These are phyloP conservation scores for Arthroderma uncinatum DNA, from an alignment of 2,329 filamentous ascomycete genomes.

Conservation along the genomic window DNA sequence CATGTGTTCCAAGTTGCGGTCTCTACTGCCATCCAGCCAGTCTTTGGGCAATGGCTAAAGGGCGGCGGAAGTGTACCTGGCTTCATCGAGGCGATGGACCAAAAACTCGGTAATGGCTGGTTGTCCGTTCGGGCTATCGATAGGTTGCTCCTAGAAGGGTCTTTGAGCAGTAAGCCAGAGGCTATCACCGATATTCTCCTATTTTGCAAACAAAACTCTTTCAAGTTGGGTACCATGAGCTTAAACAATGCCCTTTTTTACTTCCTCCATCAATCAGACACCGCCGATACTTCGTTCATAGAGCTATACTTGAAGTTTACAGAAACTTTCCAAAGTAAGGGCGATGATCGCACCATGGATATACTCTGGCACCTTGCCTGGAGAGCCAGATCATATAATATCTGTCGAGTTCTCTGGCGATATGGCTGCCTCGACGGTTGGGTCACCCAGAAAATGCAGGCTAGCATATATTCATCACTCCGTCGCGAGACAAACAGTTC, in stretches of 20 bases:
- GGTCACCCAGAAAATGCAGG: slow-evolving; percentile 27
- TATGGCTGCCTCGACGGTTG: slow-evolving; percentile 34
- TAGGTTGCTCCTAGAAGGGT: slow-evolving; percentile 29
- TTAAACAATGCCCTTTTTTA: slow-evolving; percentile 23
- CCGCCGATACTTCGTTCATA: slow-evolving; percentile 9
- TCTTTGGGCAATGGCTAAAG: slow-evolving; percentile 25
- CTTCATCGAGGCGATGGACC: slow-evolving; percentile 31
- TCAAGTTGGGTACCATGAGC: slow-evolving; percentile 21
- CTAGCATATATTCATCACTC: slow-evolving; percentile 24
- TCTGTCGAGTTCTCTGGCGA: slow-evolving; percentile 38
- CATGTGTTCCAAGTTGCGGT: slow-evolving; percentile 7
- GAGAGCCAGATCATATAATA: slow-evolving; percentile 29
- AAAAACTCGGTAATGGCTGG: slow-evolving; percentile 26
- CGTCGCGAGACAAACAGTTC: slow-evolving; percentile 17
- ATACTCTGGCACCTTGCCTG: slow-evolving; percentile 35
- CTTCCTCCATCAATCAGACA: slow-evolving; percentile 18
- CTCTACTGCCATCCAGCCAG: slow-evolving; percentile 23
- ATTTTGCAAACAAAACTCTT: slow-evolving; percentile 21
- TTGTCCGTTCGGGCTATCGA: slow-evolving; percentile 27
- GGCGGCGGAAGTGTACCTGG: slow-evolving; percentile 24
- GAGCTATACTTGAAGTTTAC: slow-evolving; percentile 14
- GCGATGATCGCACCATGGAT: slow-evolving; percentile 22
- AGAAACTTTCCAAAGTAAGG: slow-evolving; percentile 9
- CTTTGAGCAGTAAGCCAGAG: slow-evolving; percentile 18
- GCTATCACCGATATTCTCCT: slow-evolving; percentile 24